Percentiles rank a stretch among this genome's conserved stretches.
These are phyloP conservation scores for Plasmodium gaboni DNA, from an alignment of 169 alveolate species.

Conservation along the genomic window DNA sequence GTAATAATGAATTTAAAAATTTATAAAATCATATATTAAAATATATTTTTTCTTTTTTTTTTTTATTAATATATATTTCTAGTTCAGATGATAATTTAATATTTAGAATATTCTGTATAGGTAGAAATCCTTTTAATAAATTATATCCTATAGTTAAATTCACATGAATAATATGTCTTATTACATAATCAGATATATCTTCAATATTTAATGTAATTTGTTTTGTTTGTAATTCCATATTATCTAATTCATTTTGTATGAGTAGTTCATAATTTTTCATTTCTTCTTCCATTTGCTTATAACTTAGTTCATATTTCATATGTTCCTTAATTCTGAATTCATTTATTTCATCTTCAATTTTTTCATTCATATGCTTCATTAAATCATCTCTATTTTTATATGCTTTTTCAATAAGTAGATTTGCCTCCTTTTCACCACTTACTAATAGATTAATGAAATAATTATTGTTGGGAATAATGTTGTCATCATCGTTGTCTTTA, in stretches of 20 bases:
- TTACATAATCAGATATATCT: slow-evolving; percentile 4
- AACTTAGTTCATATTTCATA: slow-evolving; percentile 5
- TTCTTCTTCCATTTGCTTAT: slow-evolving; percentile 32
- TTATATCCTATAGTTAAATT: slow-evolving; percentile 13
- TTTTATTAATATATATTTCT: background rate
- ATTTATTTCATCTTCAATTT: slow-evolving; percentile 24
- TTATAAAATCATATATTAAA: slow-evolving; percentile 8
- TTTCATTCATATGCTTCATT: slow-evolving; percentile 18
- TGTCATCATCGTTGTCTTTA: background rate
- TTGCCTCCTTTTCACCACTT: slow-evolving; percentile 40
- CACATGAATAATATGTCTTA: slow-evolving; percentile 24
- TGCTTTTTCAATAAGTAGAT: slow-evolving; percentile 18
- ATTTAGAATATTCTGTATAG: slow-evolving; percentile 3
- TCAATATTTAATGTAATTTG: slow-evolving; percentile 7
- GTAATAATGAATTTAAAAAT: slow-evolving; percentile 14
- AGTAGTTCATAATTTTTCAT: slow-evolving; percentile 11
- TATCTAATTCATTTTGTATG: slow-evolving; percentile 23
- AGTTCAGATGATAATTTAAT: background rate
- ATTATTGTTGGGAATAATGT: background rate
- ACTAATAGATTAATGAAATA: slow-evolving; percentile 7
- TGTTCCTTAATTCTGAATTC: slow-evolving; percentile 12
- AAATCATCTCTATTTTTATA: slow-evolving; percentile 12
- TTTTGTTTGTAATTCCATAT: background rate
- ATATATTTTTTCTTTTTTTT: slow-evolving; percentile 6
- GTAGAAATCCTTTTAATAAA: slow-evolving; percentile 13